Conservation (phyloP, 2,329 filamentous ascomycete species). For the Rhinocladiella similis region DNA sequence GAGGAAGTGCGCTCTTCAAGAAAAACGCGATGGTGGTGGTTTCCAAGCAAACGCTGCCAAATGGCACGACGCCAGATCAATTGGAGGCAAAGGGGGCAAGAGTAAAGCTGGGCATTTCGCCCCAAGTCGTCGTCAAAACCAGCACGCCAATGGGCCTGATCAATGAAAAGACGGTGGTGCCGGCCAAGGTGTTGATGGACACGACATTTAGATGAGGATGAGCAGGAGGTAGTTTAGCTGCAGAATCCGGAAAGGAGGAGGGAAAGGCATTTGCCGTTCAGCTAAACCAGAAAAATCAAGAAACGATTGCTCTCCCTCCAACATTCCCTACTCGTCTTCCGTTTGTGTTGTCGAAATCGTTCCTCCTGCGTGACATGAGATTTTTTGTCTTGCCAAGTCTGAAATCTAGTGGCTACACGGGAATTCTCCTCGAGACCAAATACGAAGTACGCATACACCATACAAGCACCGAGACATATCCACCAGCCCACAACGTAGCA, state of each 20-base stretch:
- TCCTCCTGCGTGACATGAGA: no score
- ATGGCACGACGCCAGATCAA: constrained; percentile 7
- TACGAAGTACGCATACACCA: no score
- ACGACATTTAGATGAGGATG: neutral
- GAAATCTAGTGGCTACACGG: no score
- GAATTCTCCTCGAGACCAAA: no score
- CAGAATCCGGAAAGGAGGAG: neutral
- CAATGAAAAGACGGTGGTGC: constrained; percentile 4
- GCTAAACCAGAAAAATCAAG: no score
- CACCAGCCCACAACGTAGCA: no score
- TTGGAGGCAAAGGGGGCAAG: constrained; percentile 11
- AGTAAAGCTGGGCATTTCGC: constrained; percentile 17
- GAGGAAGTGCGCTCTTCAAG: constrained; percentile 5
- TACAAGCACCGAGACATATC: no score
- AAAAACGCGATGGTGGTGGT: constrained; percentile 14
- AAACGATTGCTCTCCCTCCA: no score
- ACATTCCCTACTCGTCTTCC: no score
- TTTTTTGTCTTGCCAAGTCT: no score
- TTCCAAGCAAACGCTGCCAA: constrained; percentile 5
- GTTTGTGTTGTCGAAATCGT: no score
- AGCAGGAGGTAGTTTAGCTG: neutral
- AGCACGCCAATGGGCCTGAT: constrained; percentile 13
- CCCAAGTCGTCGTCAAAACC: constrained; percentile 10
- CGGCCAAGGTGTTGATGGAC: constrained; percentile 18
- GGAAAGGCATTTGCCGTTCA: neutral